phyloP scores from a whole-genome alignment of 305 asterid genomes.

The Fraxinus albicans region DNA sequence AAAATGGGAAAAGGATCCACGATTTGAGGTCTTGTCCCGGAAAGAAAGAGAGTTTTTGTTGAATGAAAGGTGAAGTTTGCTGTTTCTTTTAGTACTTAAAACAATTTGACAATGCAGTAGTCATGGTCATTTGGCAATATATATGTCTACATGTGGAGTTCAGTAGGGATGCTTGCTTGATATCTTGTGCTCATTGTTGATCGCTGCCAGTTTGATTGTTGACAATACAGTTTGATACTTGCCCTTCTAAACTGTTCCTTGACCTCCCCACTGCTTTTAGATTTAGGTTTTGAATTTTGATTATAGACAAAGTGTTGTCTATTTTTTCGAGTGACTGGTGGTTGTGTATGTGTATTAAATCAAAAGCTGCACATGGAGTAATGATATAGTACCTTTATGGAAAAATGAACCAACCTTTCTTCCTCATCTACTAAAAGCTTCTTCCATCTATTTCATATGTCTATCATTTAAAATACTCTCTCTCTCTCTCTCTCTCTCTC shows the following conservation, averaged over 20 bases:
- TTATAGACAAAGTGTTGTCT: not conserved
- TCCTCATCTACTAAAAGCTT: not conserved
- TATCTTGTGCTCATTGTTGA: conserved; percentile 8
- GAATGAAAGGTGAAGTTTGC: conserved; percentile 78
- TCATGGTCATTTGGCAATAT: conserved; percentile 9
- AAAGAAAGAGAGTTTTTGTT: conserved; percentile 80
- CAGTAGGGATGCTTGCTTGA: not conserved
- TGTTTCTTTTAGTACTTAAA: conserved; percentile 3
- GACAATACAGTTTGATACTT: conserved; percentile 2
- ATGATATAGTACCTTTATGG: not conserved
- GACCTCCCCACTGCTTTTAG: not conserved
- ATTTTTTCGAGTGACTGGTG: not conserved
- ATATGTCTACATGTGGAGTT: not conserved
- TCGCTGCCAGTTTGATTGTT: conserved; percentile 5
- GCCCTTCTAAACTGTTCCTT: not conserved
- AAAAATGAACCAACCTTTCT: not conserved
- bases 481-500: too few relatives aligned
- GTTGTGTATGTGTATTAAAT: not conserved
- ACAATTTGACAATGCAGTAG: not conserved
- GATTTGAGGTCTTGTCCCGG: conserved; percentile 82
- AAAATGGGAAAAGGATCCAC: conserved; percentile 89
- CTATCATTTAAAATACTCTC: not conserved
- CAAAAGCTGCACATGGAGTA: not conserved
- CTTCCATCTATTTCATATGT: not conserved
- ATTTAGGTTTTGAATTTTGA: not conserved